Conservation (phyloP, 768 basidiomycete genomes). For the Mrakia gelida region DNA sequence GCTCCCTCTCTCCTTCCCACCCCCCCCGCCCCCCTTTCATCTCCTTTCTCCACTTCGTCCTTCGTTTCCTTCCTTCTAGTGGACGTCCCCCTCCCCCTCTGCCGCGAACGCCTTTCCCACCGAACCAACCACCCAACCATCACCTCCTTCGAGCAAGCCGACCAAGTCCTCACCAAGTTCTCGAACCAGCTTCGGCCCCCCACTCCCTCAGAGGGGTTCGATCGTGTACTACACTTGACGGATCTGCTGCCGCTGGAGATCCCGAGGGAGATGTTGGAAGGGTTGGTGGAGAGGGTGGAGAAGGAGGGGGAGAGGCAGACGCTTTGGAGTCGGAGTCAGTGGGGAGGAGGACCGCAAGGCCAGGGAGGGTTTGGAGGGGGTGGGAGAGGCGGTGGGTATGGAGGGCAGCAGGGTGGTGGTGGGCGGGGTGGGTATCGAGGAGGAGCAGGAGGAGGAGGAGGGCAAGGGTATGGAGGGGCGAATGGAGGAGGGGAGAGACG, state of each 20-base stretch:
- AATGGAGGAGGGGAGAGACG: too few relatives aligned
- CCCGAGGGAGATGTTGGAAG: background rate
- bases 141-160: constrained; percentile 19
- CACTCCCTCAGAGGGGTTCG: constrained; percentile 18
- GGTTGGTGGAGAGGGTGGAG: background rate
- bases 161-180: constrained; percentile 25
- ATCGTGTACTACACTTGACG: background rate
- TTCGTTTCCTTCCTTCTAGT: constrained; percentile 70
- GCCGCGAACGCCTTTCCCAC: constrained; percentile 53
- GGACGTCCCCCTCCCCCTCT: constrained; percentile 61
- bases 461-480: too few relatives aligned
- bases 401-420: background rate
- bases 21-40: constrained; percentile 82
- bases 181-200: constrained; percentile 24
- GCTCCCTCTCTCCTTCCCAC: constrained; percentile 56
- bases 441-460: background rate
- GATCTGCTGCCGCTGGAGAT: background rate
- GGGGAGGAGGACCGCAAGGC: background rate
- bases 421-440: background rate
- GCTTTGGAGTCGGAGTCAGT: constrained; percentile 6
- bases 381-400: background rate
- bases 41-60: constrained; percentile 66
- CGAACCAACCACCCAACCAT: constrained; percentile 2
- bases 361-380: background rate
- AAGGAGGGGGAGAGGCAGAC: constrained; percentile 16